These are phyloP conservation scores for Cladobotryum mycophilum DNA, from an alignment of 2,329 filamentous ascomycete species.

Conservation along the genomic window DNA sequence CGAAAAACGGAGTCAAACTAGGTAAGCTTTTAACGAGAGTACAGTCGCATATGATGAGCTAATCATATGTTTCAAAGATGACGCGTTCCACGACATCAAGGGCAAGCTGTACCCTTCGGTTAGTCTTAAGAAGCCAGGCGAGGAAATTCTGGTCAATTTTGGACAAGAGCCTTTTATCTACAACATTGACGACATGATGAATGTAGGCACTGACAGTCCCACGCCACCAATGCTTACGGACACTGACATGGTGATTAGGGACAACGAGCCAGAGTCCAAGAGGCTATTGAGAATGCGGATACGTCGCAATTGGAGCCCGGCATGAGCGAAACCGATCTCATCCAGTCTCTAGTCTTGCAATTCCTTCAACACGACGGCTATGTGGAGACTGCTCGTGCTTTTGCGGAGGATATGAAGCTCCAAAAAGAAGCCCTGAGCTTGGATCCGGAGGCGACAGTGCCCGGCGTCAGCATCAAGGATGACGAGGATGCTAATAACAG, in stretches of 20 bases:
- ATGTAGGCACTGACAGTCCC: slow-evolving; percentile 41
- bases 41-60: neutral
- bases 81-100: slow-evolving; percentile 61
- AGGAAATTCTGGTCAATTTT: slow-evolving; percentile 59
- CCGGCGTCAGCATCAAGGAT: slow-evolving; percentile 63
- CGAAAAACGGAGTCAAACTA: slow-evolving; percentile 54
- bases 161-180: slow-evolving; percentile 75
- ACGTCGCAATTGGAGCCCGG: slow-evolving; percentile 56
- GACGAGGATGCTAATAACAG: slow-evolving; percentile 81
- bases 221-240: no score
- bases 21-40: slow-evolving; percentile 34
- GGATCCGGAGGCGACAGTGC: slow-evolving; percentile 45
- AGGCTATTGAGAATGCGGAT: slow-evolving; percentile 52
- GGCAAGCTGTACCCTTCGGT: slow-evolving; percentile 60
- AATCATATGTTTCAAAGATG: slow-evolving; percentile 41
- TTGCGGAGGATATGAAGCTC: slow-evolving; percentile 70
- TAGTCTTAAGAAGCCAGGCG: slow-evolving; percentile 59
- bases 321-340: slow-evolving; percentile 67
- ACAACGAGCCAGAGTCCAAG: slow-evolving; percentile 53
- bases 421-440: slow-evolving; percentile 66
- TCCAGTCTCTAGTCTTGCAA: slow-evolving; percentile 76
- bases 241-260: slow-evolving; percentile 33
- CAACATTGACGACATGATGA: slow-evolving; percentile 83
- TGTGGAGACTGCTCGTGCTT: slow-evolving; percentile 83
- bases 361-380: slow-evolving; percentile 95